Base-by-base conservation (phyloP, 1,284 basidiomycete genomes). In the Somion occarium region DNA sequence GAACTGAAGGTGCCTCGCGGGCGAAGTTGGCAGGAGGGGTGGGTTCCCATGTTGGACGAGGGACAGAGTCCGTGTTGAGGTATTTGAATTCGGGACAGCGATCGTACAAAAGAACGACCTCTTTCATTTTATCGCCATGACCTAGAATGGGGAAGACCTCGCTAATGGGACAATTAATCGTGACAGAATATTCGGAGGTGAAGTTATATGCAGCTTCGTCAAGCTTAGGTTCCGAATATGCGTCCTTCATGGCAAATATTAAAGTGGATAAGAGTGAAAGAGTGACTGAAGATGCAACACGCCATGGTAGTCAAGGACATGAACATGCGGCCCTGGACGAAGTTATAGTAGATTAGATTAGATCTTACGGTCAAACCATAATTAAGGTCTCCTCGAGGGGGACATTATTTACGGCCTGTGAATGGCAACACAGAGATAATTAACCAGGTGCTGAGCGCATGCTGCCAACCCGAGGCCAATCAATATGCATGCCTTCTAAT, bases 101-200 rank as follows among this genome's bases (percentile, higher is more conserved):
- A 20, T 37, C 39, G 9, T 46, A 52, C 24, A 52, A 47, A 19
- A 48, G 51, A 13, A 43, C 46, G 3, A 44, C 47, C 3, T 24
- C 11, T 19, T 52, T 45, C 39, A 49, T 44, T 11, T n/a, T 38
- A 15, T 48, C 41, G 3, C 39, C 51, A 15, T 43, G 12, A 3
- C 51, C 51, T 2, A 52, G 38, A 3, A 48, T 20, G 13, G 26
- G 9, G 37, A 52, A 52, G 5, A 38, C 47, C 24, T 42, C 23
- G 18, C 34, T 25, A 19, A 52, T 7, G 3, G 51, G 47, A 37
- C 34, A 25, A 15, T 48, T 25, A n/a, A 52, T 9, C 2, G 44
- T 41, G 7, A 52, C 51, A 3, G 46, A 48, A 39, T 52, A 49
- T 5, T 52, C 47, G 41, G 22, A 27, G 18, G 23, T 42, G 47